A percentile compares a stretch with the other conserved stretches of the same genome.
phyloP scores from a whole-genome alignment of 352 stramenopile genomes.

The Thalassiosira mediterranea region DNA sequence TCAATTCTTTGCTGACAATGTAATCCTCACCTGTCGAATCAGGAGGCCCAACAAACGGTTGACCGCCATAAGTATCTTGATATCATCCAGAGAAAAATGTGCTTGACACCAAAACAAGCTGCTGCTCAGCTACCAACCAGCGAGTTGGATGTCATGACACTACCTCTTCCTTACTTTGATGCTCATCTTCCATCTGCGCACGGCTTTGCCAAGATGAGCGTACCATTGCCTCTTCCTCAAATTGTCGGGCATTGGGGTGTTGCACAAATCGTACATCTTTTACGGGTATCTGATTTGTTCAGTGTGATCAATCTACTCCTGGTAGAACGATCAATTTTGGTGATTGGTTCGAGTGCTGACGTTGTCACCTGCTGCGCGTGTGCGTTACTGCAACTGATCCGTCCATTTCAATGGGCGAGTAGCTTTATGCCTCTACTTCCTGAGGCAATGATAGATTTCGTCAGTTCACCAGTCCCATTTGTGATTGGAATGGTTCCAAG shows the following conservation, averaged over 20 bases:
- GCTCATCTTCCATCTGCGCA: constrained; percentile 35
- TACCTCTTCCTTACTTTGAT: constrained; percentile 34
- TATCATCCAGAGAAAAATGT: constrained; percentile 12
- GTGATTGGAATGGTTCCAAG: constrained; percentile 58
- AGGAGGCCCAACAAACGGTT: neutral
- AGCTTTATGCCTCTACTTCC: constrained; percentile 65
- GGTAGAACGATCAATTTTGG: constrained; percentile 54
- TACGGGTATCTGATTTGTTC: constrained; percentile 49
- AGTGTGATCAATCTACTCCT: constrained; percentile 62
- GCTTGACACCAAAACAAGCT: constrained; percentile 35
- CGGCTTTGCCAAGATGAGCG: constrained; percentile 37
- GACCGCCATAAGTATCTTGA: constrained; percentile 7
- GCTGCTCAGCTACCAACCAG: constrained; percentile 30
- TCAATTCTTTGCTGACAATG: neutral
- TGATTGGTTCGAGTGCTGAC: constrained; percentile 52
- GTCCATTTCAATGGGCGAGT: constrained; percentile 61
- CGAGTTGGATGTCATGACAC: constrained; percentile 40
- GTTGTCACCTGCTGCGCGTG: constrained; percentile 50
- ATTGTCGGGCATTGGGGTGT: constrained; percentile 51
- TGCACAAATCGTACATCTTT: constrained; percentile 43
- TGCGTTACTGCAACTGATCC: constrained; percentile 50
- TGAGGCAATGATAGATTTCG: constrained; percentile 62
- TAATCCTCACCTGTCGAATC: neutral
- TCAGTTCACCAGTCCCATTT: constrained; percentile 63
- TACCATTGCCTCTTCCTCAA: constrained; percentile 55